Evolutionary conservation across 768 basidiomycete genomes (phyloP).

Genomic region (Lyophyllum shimeji): DNA sequence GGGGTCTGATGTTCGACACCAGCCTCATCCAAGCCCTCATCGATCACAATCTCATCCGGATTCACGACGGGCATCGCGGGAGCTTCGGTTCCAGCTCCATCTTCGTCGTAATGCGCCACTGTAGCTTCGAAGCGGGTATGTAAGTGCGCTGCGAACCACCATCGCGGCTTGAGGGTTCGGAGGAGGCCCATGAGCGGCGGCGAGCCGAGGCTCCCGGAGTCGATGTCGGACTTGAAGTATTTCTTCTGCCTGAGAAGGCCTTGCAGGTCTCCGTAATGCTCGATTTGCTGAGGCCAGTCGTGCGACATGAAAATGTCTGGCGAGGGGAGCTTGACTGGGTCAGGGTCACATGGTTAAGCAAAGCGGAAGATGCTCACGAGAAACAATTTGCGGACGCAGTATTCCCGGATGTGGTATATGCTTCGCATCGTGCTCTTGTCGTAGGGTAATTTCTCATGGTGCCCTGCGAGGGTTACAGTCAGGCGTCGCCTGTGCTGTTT

Average conservation of each 20-base stretch:
- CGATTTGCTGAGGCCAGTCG: slow-evolving; percentile 92
- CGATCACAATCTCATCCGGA: slow-evolving; percentile 42
- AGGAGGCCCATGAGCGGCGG: slow-evolving; percentile 83
- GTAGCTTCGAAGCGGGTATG: slow-evolving; percentile 84
- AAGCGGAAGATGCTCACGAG: slow-evolving; percentile 45
- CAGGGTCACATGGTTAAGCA: slow-evolving; percentile 12
- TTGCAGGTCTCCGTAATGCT: slow-evolving; percentile 70
- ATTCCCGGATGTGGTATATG: slow-evolving; percentile 90
- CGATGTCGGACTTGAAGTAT: slow-evolving; percentile 73
- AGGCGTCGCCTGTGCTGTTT: background rate
- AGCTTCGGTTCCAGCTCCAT: background rate
- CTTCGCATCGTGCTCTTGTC: slow-evolving; percentile 69
- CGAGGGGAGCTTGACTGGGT: slow-evolving; percentile 45
- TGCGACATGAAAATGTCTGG: slow-evolving; percentile 88
- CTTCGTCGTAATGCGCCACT: slow-evolving; percentile 41
- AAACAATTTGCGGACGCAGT: slow-evolving; percentile 75
- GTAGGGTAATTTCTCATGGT: slow-evolving; percentile 84
- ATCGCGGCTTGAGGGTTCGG: slow-evolving; percentile 64
- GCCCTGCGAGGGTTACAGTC: slow-evolving; percentile 43
- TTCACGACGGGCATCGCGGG: background rate
- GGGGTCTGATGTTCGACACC: slow-evolving; percentile 3
- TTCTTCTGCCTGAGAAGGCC: slow-evolving; percentile 73
- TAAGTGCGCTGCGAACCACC: slow-evolving; percentile 95
- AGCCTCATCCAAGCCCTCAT: slow-evolving; percentile 43
- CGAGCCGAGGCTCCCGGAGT: slow-evolving; percentile 71